A percentile compares a stretch with the other conserved stretches of the same genome.
phyloP scores from a whole-genome alignment of 495 filamentous ascomycete species.

The Pyrenula massariospora region DNA sequence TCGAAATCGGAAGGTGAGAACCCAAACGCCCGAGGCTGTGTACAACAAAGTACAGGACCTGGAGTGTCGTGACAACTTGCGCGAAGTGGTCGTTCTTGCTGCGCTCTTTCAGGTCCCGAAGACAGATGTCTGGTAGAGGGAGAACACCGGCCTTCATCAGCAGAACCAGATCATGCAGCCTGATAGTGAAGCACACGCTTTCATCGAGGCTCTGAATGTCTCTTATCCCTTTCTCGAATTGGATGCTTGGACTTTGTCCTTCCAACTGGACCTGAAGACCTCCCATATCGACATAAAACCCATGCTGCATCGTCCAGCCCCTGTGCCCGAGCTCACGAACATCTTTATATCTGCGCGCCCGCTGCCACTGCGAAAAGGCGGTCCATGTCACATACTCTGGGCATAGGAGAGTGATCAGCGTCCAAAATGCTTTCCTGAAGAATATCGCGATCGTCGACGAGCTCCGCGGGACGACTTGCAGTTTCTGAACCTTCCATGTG shows the following conservation, averaged over 20 bases:
- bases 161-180: not conserved
- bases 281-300: not conserved
- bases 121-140: not conserved
- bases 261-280: not conserved
- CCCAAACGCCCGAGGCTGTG: not conserved
- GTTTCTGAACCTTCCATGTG: not conserved
- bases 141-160: not conserved
- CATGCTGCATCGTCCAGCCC: not conserved
- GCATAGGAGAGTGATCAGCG: not conserved
- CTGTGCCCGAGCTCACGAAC: not conserved
- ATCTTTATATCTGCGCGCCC: not conserved
- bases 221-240: not conserved
- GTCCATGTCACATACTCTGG: not conserved
- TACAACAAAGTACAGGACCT: not conserved
- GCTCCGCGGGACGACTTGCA: not conserved
- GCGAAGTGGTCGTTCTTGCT: not conserved
- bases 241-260: not conserved
- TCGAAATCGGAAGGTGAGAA: not conserved
- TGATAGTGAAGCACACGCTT: not conserved
- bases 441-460: not conserved
- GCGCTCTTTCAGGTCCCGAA: not conserved
- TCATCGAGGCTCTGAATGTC: not conserved
- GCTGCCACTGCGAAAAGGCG: not conserved
- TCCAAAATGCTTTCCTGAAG: not conserved
- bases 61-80: not conserved